Base-by-base conservation (phyloP, 2,329 filamentous ascomycete genomes). In the Nemania abortiva region DNA sequence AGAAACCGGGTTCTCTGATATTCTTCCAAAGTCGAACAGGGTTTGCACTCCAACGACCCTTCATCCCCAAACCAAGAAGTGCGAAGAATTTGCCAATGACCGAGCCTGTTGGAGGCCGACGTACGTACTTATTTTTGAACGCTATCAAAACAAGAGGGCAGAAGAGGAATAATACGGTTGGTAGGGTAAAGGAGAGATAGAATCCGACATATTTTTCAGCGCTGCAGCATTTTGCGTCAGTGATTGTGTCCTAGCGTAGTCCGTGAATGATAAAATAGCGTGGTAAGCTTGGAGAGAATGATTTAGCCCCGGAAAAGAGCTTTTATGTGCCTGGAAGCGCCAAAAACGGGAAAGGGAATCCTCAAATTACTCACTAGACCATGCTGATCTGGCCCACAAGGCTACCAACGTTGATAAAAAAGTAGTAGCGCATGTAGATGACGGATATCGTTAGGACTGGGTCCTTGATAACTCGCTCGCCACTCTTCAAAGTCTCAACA, bases 371-470 rank as follows among this genome's bases (percentile, higher is more conserved):
- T 50, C 10, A 50, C 47, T 54, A 54, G 15, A 89, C 73, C 60
- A 64, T 64, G 13, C 31, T 64, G 88, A 91, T 6, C 42, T 70
- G 65, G 0, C 71, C 71, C 1, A 70, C 55, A 86, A 94, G 83
- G 1, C 89, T 88, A n/a, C 91, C 92, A 18, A 94, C 73, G 79
- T 94, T 93, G 77, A 93, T 92, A 93, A 76, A 92, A 65, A 92
- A 83, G 80, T 93, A 93, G 79, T 92, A 93, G 79, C 86, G 87
- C 89, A 89, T 91, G 83, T 91, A 92, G 70, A 92, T 89, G 56
- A 89, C 85, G 75, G 90, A 88, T 70, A 90, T 86, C 1, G 91
- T 92, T 63, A 91, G 82, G 47, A 86, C 84, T 0, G 90, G 90
- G 73, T 92, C 90, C 29, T 92, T 86, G 71, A 93, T 85, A 63